phyloP scores from a whole-genome alignment of 345 rosid species.

The Hibiscus mutabilis region DNA sequence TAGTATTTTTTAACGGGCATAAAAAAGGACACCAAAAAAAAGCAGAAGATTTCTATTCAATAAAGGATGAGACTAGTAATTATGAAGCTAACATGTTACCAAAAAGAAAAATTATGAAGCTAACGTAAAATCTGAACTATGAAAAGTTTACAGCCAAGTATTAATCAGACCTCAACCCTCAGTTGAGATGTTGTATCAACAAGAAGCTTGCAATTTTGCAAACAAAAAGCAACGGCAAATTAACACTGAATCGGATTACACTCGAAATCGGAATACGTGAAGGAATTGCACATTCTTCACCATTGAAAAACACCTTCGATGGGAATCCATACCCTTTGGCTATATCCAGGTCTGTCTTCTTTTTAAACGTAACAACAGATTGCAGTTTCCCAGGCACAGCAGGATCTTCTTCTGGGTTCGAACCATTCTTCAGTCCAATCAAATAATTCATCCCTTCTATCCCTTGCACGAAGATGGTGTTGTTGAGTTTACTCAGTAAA shows the following conservation, averaged over 20 bases:
- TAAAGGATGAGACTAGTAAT: no score
- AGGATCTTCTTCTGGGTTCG: slow-evolving; percentile 33
- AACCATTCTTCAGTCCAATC: slow-evolving; percentile 26
- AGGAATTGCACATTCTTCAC: slow-evolving; percentile 86
- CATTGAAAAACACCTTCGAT: slow-evolving; percentile 74
- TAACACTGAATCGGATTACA: not conserved
- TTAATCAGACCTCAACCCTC: not conserved
- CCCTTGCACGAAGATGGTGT: slow-evolving; percentile 33
- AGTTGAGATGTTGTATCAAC: not conserved
- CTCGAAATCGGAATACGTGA: slow-evolving; percentile 30
- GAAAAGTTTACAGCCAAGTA: not conserved
- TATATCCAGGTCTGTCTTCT: slow-evolving; percentile 45
- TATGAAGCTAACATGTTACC: no score
- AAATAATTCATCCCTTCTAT: slow-evolving; percentile 25
- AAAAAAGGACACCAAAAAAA: no score
- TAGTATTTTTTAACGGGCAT: no score
- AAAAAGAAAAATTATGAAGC: no score
- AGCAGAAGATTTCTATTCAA: no score
- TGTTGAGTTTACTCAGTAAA: slow-evolving; percentile 4
- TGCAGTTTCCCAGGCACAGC: slow-evolving; percentile 46
- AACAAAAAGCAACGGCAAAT: not conserved
- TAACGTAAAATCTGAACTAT: no score
- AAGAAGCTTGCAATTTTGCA: not conserved
- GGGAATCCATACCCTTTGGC: slow-evolving; percentile 80
- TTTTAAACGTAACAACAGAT: slow-evolving; percentile 58